Base-by-base conservation (phyloP, 306 rosid species). In the Ochetophila trinervis region DNA sequence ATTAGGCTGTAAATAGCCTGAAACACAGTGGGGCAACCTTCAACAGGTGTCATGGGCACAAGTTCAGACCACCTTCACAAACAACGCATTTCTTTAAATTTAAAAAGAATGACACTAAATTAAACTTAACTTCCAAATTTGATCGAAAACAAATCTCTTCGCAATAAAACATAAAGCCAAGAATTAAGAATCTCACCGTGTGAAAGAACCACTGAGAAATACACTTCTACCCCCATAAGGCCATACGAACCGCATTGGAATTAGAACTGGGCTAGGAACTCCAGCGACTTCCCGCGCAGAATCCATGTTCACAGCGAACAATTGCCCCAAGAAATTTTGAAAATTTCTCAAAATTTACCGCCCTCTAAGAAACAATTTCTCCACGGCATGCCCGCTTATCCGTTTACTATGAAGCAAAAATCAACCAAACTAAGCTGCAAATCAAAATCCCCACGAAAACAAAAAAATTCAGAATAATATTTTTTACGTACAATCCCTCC, bases 181-280 rank as follows among this genome's bases (percentile, higher is more conserved):
- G 32, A 47, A 67, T 23, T 45, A 37, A 36, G 24, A 65, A 15
- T 36, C 78, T 63, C 70, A 88, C 99, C 91, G 70, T 14, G 91
- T 81, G 79, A 94, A 94, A 65, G 97, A 90, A 61, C 99, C 99
- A 76, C 83, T 81, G 45, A 94, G 87, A 80, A 68, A 86, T 24
- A 94, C 97, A 72, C 75, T 82, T 59, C 85, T 86, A 50, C 99
- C 99, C 16, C 99, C 99, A 67, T 90, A 85, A 22, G 84, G 96
- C 99, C 99, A 94, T 64, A 90, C 97, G 60, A 94, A 94, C 15
- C 88, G 91, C 91, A 83, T 78, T 57, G 97, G 99, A 73, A 88
- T 77, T 60, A 84, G 62, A 82, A 89, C 73, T 18, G 94, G 74
- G 73, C 83, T 87, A n/a, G 85, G 74, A 77, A 70, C 84, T 65